phyloP scores from a whole-genome alignment of 345 rosid species.

The Syzygium jambos region DNA sequence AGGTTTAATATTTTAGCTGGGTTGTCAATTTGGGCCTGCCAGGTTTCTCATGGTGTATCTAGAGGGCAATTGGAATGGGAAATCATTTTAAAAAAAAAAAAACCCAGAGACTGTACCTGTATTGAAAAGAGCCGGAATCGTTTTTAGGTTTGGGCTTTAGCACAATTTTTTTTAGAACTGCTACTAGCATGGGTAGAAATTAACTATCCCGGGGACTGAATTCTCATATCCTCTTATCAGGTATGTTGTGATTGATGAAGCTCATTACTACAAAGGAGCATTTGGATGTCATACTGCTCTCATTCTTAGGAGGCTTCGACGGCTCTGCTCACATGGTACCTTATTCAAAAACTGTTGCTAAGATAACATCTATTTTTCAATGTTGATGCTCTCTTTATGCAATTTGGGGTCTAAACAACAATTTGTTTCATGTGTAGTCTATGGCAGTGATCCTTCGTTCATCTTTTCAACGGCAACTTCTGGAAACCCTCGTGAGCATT shows the following conservation, averaged over 20 bases:
- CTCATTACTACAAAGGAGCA: conserved; percentile 94
- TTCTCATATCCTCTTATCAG: conserved; percentile 20
- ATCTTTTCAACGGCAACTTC: conserved; percentile 94
- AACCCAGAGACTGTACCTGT: neutral
- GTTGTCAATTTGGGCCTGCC: neutral
- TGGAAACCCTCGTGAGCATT: conserved; percentile 88
- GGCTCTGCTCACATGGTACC: conserved; percentile 84
- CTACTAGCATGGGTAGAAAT: neutral
- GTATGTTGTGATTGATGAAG: conserved; percentile 89
- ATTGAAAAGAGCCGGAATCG: neutral
- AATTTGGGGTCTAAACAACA: neutral
- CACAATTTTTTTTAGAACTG: neutral
- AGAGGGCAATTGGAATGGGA: neutral
- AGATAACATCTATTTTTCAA: neutral
- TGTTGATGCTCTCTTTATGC: neutral
- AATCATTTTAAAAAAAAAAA: neutral
- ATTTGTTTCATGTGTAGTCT: conserved; percentile 39
- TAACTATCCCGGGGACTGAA: neutral
- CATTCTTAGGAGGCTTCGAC: conserved; percentile 82
- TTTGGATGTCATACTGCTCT: conserved; percentile 97
- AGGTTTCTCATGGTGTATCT: neutral
- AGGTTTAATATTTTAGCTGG: neutral
- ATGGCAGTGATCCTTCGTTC: conserved; percentile 72
- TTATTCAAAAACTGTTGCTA: conserved; percentile 1
- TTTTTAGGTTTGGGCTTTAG: neutral